Base-by-base conservation (phyloP, 2,329 filamentous ascomycete species). In the Scedosporium minutisporum region DNA sequence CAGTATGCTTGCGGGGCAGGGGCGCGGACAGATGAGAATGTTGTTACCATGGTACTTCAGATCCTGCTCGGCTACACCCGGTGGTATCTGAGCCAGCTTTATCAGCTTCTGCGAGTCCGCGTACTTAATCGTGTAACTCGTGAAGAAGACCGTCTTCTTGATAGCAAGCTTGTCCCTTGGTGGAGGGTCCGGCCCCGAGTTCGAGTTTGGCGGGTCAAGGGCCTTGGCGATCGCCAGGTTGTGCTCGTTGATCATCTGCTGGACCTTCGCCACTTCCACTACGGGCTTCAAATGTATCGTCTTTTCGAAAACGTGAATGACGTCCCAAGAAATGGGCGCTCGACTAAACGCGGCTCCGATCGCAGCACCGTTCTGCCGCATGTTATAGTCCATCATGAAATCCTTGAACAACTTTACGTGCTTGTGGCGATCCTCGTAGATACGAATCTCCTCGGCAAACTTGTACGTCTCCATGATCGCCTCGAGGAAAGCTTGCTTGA, bases 141-240 rank as follows among this genome's bases (percentile, higher is more conserved):
- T 97, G 75, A 93, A 97, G 74, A 92, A 91, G 59, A 96, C 88
- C 1, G 87, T 91, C 71, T 93, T 93, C 73, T 90, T 91, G 72
- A 99, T 91, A 67, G 84, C 82, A 64, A 95, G 80, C 57, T 75
- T 77, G 48, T 75, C 72, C 33, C 63, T 62, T 9, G 16, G 25
- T 27, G 58, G 61, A 5, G 51, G 61, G 21, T 21, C 10, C 14
- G 29, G 59, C 25, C 9, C 42, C 12, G 23, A 12, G 27, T 57
- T 61, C 14, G 58, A 21, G 21, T 18, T 29, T n/a, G 48, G 48
- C 10, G n/a, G 48, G 23, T 53, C 48, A 18, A 12, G n/a, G 48
- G n/a, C 48, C 53, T 73, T 72, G 51, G 70, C 70, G 48, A 88
- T 75, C 25, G 83, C 76, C 3, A 77, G 75, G 72, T 97, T 99